Base-by-base conservation (phyloP, 1,139 yeast genomes). In the Geotrichum aggregatum region DNA sequence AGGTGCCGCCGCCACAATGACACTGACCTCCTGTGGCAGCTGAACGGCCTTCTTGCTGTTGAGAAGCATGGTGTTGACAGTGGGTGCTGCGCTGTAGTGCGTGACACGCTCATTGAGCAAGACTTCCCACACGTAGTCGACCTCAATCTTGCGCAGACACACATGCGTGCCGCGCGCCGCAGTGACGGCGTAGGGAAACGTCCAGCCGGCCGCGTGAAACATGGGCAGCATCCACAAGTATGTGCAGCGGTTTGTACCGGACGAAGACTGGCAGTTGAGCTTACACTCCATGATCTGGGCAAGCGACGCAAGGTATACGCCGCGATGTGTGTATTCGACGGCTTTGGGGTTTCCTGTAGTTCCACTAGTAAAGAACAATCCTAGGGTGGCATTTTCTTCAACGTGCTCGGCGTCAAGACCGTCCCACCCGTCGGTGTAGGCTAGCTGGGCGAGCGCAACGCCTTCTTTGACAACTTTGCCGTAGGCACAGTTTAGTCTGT, bases 341-440 rank as follows among this genome's bases (percentile, higher is more conserved):
- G 88, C 92, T 26, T 84, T 84, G n/a, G 92, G 91, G 49, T 73
- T 67, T 13, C 89, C 89, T 1, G 91, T 83, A 24, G 91, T 83
- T 31, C 92, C 91, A 3, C 87, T 79, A 3, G 94, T 85, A 69
- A 83, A 86, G 54, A 64, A 68, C 22, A 69, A 62, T 4, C 70
- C 70, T 28, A 68, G 44, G 7, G 65, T 49, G 8, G 59, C 57
- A 48, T 66, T 58, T 47, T 70, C 73, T 34, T 66, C 67, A 7
- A 57, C 56, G 46, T 61, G 52, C 28, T 66, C 66, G 30, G 62
- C 58, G 40, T 61, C 59, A 26, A 65, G 57, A 11, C 56, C 65
- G 1, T 52, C 59, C 64, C 66, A 63, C 31, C 63, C 58, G 24
- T 24, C 24, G 8, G 44, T 39, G 36, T 52, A 52, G 16, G 39